Base-by-base conservation (phyloP, 768 basidiomycete species). In the Boletus rubescentipes region DNA sequence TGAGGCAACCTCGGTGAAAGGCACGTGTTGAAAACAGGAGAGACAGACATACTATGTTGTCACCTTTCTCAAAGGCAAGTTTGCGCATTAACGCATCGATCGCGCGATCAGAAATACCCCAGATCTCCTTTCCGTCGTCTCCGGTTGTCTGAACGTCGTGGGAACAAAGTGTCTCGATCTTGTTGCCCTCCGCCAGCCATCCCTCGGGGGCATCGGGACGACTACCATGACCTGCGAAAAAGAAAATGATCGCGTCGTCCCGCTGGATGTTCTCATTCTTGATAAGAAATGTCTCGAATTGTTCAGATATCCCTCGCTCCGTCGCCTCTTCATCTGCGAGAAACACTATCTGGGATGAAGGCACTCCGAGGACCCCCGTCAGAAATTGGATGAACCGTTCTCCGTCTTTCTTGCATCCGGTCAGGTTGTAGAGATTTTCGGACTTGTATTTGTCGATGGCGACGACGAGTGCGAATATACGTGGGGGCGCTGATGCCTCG, bases 381-480 rank as follows among this genome's bases (percentile, higher is more conserved):
- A 64, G 38, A 14, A 45, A 61, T 0, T 18, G 1, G 4, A 58
- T 39, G 42, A 65, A 59, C 4, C 63, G 50, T 21, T 50, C 0
- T 9, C 63, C 63, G 15, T 62, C 63, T 34, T 50, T 53, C 31
- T 42, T 62, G 57, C 63, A 65, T n/a, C 63, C 63, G 2, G 20
- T 50, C 10, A 64, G 37, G 12, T 59, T 0, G 0, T 1, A 0
- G 34, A 14, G 5, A 0, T 0, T 9, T 8, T 29, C 9, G 8
- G 8, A 26, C 39, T 50, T 52, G 53, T 59, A 64, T 35, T 0
- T 23, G 29, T 64, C 63, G 21, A 64, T 49, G 1, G 47, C 56
- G 6, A 64, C 49, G 23, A 65, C 55, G 15, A 62, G 57, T 10
- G 57, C 57, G 20, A 64, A 65, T 40, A 64, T 51, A 15, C 60